Percentiles rank a stretch among this genome's conserved stretches.
Conservation (phyloP, 768 basidiomycete species). For the Suillus fuscotomentosus region DNA sequence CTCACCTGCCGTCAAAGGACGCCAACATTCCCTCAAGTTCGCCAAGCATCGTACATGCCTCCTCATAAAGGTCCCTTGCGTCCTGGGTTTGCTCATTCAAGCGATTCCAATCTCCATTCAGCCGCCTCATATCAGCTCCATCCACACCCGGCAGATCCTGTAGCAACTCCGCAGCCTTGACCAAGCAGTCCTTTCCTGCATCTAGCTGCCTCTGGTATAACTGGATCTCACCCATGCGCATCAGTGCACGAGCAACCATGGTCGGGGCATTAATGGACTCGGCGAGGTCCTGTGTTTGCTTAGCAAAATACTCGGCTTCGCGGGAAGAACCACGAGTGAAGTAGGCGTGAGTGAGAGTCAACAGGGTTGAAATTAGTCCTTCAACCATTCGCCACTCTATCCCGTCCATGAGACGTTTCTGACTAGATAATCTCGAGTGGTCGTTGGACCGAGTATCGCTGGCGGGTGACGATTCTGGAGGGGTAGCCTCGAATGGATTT, state of each 20-base stretch:
- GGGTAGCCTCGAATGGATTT: slow-evolving; percentile 60
- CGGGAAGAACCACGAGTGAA: slow-evolving; percentile 74
- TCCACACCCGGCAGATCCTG: slow-evolving; percentile 53
- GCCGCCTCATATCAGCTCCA: slow-evolving; percentile 53
- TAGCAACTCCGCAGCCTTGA: slow-evolving; percentile 46
- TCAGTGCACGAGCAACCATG: slow-evolving; percentile 61
- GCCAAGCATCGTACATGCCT: slow-evolving; percentile 57
- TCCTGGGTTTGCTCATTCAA: slow-evolving; percentile 37
- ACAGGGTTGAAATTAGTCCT: slow-evolving; percentile 62
- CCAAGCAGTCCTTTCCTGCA: slow-evolving; percentile 55
- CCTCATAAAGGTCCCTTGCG: slow-evolving; percentile 53
- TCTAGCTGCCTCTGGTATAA: slow-evolving; percentile 59
- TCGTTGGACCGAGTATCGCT: slow-evolving; percentile 41
- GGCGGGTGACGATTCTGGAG: slow-evolving; percentile 3
- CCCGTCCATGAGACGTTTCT: slow-evolving; percentile 42
- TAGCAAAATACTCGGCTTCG: slow-evolving; percentile 82
- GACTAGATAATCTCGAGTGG: slow-evolving; percentile 17
- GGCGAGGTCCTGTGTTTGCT: slow-evolving; percentile 76
- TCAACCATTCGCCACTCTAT: slow-evolving; percentile 78
- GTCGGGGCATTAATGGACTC: slow-evolving; percentile 64
- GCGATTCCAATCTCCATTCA: slow-evolving; percentile 51
- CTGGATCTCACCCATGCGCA: slow-evolving; percentile 68
- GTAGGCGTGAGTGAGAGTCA: slow-evolving; percentile 66
- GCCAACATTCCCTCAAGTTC: slow-evolving; percentile 58
- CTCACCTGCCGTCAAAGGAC: slow-evolving; percentile 53